Percentiles rank a stretch among this genome's conserved stretches.
Evolutionary conservation across 805 yeast species (phyloP).

Genomic region (Dipodascus geniculatus): DNA sequence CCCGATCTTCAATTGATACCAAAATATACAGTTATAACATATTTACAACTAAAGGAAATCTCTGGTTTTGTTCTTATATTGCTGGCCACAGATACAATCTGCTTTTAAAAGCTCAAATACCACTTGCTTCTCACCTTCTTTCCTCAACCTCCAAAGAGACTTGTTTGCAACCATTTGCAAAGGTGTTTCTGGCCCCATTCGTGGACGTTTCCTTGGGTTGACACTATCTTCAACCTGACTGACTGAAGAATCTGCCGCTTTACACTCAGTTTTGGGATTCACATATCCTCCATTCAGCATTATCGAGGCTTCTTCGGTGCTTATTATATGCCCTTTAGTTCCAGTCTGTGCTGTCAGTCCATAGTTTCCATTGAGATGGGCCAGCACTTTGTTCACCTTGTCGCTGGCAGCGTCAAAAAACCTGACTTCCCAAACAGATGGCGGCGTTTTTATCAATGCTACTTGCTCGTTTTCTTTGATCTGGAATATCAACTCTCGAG

Average conservation of each 20-base stretch:
- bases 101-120: background rate
- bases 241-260: background rate
- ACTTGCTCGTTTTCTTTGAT: constrained; percentile 5
- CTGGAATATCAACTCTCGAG: constrained; percentile 34
- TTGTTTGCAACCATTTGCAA: background rate
- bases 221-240: background rate
- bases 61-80: constrained; percentile 5
- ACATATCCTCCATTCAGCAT: background rate
- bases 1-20: background rate
- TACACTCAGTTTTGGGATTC: background rate
- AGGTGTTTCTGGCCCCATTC: background rate
- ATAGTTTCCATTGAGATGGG: background rate
- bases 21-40: background rate
- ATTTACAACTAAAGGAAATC: constrained; percentile 6
- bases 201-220: background rate
- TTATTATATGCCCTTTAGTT: background rate
- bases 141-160: background rate
- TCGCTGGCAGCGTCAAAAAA: background rate
- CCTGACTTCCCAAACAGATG: background rate
- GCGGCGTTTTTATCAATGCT: background rate
- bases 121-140: background rate
- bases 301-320: background rate
- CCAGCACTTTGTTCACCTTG: background rate
- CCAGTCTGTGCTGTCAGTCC: background rate
- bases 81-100: background rate